Conservation (phyloP, 106 monocot species). For the Phalaenopsis equestris region DNA sequence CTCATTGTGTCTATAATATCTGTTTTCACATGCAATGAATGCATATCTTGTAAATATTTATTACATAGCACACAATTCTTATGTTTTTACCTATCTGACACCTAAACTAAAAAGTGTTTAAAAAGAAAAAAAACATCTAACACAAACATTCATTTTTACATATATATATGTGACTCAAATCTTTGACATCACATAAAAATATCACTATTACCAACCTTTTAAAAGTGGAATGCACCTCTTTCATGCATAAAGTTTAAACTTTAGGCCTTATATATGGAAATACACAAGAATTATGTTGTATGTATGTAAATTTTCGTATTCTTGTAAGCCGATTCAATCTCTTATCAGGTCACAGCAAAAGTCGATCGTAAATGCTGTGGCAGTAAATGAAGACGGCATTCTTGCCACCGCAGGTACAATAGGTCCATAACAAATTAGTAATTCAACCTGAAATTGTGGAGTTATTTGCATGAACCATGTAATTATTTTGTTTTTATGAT, state of each 20-base stretch:
- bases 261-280: too few species aligned
- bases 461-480: neutral
- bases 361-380: slow-evolving; percentile 91
- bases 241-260: too few species aligned
- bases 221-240: too few species aligned
- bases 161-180: too few species aligned
- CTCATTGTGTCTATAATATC: too few species aligned
- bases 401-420: slow-evolving; percentile 82
- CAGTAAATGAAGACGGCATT: slow-evolving; percentile 96
- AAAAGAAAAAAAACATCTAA: too few species aligned
- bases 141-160: too few species aligned
- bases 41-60: neutral
- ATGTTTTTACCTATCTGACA: too few species aligned
- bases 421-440: neutral
- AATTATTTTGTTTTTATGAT: neutral
- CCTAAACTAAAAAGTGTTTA: too few species aligned
- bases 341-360: slow-evolving; percentile 90
- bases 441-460: neutral
- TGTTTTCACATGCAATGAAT: neutral
- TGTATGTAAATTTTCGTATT: neutral
- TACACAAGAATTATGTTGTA: neutral
- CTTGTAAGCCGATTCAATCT: neutral
- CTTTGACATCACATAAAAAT: too few species aligned
- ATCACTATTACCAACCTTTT: too few species aligned
- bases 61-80: neutral